Evolutionary conservation across 192 early-diverging fungal species (phyloP), one percentile per base, ranked within the genome.

Genomic region (Entomortierella parvispora): DNA sequence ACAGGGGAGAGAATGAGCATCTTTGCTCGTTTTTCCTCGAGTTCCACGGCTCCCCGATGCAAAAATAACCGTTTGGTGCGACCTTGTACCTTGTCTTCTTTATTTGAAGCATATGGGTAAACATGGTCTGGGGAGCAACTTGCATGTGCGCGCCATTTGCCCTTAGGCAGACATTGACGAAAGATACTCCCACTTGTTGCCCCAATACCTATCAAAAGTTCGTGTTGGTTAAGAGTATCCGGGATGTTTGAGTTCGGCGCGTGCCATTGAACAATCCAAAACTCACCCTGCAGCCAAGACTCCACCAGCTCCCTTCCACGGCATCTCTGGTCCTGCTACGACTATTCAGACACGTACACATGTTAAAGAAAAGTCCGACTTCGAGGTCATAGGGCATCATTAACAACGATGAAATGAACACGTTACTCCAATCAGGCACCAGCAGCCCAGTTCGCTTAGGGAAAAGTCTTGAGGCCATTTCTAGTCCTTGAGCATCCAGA

Each of bases 391-490:
- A 40, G n/a, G 58, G 17, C 28, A 46, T 7, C 23, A 34, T 20
- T n/a, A 31, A 3, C 32, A 4, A 18, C 9, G 15, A 18, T 14
- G 6, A 9, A 40, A 40, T 4, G 7, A 5, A 6, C 28, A 28
- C 12, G 26, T 47, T 82, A 81, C 82, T 65, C 82, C 83, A 87
- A 54, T 87, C 86, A 28, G 86, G 84, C 25, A 87, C 72, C 14
- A 85, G 28, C 5, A 84, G 68, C 3, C 86, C 86, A 23, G 86
- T 82, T 10, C 82, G 78, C 40, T 80, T 83, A 11, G 84, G 86
- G 32, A 87, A 65, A n/a, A 87, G 58, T 42, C 76, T 62, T 9
- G 72, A 58, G 1, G 84, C 82, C 3, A 56, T 59, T 22, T 75
- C 59, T 4, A 87, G 61, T 3, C 86, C 86, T 18, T 62, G 53